Conservation (phyloP, 2,329 filamentous ascomycete species). For the Rutstroemia sydowiana region DNA sequence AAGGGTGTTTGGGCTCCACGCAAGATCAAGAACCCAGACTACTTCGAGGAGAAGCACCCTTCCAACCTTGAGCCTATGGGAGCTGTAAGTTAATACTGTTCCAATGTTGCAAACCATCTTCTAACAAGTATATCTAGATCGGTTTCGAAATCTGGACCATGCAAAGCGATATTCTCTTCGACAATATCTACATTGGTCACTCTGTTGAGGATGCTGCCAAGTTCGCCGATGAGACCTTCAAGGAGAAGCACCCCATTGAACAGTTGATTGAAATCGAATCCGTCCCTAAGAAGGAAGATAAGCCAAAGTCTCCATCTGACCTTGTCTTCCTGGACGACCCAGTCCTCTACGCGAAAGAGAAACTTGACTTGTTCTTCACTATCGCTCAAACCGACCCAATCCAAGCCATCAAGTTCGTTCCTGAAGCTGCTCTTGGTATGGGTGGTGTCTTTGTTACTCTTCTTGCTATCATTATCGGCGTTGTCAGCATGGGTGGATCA, state of each 20-base stretch:
- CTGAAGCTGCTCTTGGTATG: slow-evolving; percentile 80
- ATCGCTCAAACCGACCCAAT: slow-evolving; percentile 75
- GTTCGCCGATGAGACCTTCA: slow-evolving; percentile 82
- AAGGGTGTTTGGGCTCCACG: slow-evolving; percentile 91
- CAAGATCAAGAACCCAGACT: slow-evolving; percentile 96
- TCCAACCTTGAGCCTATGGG: slow-evolving; percentile 97
- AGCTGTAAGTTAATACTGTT: slow-evolving; percentile 59
- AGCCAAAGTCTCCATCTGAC: slow-evolving; percentile 62
- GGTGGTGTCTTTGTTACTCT: slow-evolving; percentile 63
- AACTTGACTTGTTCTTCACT: slow-evolving; percentile 82
- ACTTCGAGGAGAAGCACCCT: slow-evolving; percentile 94
- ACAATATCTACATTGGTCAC: slow-evolving; percentile 99
- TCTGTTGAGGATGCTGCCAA: slow-evolving; percentile 86
- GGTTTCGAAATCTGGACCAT: slow-evolving; percentile 99
- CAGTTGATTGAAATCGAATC: slow-evolving; percentile 69
- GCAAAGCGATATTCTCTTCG: slow-evolving; percentile 97
- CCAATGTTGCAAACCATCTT: slow-evolving; percentile 11
- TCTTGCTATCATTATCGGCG: slow-evolving; percentile 60
- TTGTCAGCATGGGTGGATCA: slow-evolving; percentile 56
- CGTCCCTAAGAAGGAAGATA: slow-evolving; percentile 63
- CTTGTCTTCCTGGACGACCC: slow-evolving; percentile 90
- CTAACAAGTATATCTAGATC: slow-evolving; percentile 48
- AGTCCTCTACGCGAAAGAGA: slow-evolving; percentile 80
- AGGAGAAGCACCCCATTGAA: slow-evolving; percentile 80
- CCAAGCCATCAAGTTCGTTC: slow-evolving; percentile 78